These are phyloP conservation scores for Collybia mongolica DNA, from an alignment of 768 basidiomycete genomes.

Conservation along the genomic window DNA sequence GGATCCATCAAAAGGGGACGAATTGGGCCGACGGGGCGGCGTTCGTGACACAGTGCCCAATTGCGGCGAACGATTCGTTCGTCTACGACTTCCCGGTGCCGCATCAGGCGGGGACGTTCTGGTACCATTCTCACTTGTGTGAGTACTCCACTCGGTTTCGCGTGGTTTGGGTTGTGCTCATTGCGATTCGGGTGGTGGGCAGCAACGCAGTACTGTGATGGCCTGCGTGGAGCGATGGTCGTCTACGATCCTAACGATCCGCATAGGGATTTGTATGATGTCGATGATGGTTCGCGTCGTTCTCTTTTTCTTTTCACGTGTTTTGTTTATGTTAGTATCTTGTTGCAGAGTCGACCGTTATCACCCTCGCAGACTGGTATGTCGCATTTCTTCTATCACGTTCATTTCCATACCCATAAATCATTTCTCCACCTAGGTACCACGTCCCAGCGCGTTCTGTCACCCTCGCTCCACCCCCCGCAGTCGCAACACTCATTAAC, in stretches of 20 bases:
- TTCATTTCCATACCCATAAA: background rate
- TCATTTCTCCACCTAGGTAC: constrained; percentile 7
- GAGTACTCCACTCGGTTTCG: constrained; percentile 13
- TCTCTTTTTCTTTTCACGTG: background rate
- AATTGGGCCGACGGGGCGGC: constrained; percentile 39
- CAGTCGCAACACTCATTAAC: constrained; percentile 39
- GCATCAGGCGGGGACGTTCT: constrained; percentile 17
- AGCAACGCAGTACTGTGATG: constrained; percentile 19
- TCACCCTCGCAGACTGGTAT: constrained; percentile 44
- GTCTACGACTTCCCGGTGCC: constrained; percentile 27
- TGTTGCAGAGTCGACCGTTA: constrained; percentile 24
- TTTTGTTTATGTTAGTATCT: background rate
- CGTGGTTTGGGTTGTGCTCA: background rate
- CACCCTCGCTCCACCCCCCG: constrained; percentile 12
- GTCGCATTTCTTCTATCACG: background rate
- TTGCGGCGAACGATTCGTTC: constrained; percentile 29
- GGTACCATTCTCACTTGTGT: constrained; percentile 22
- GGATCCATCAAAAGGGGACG: constrained; percentile 32
- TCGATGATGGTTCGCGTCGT: background rate
- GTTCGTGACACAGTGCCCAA: constrained; percentile 37
- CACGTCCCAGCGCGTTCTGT: constrained; percentile 14
- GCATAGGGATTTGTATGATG: constrained; percentile 2
- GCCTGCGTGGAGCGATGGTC: constrained; percentile 15
- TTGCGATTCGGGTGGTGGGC: background rate
- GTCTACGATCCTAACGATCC: constrained; percentile 5